These are phyloP conservation scores for Sparassis latifolia DNA, from an alignment of 1,284 basidiomycete species.

Conservation along the genomic window DNA sequence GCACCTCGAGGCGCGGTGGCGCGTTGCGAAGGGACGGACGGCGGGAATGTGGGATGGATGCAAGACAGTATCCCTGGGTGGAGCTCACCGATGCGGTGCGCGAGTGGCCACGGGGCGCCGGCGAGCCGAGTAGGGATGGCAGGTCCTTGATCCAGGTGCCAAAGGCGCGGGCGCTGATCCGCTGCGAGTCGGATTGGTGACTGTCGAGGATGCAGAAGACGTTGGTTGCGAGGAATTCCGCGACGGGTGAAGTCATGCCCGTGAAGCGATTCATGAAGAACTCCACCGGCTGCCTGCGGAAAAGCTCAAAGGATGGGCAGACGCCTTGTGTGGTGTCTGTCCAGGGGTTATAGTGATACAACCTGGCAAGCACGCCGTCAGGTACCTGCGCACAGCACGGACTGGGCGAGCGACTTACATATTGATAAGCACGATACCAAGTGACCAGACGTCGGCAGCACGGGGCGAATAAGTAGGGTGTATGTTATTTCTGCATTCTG, in stretches of 20 bases:
- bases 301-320: constrained; percentile 81
- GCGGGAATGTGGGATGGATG: constrained; percentile 59
- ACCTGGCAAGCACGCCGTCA: constrained; percentile 36
- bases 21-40: constrained; percentile 59
- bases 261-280: constrained; percentile 91
- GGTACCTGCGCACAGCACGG: neutral
- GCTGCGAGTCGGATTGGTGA: constrained; percentile 45
- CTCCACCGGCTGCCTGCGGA: constrained; percentile 69
- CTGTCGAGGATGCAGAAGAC: constrained; percentile 83
- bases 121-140: constrained; percentile 53
- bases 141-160: constrained; percentile 83
- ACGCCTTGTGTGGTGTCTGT: constrained; percentile 80
- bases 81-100: constrained; percentile 50
- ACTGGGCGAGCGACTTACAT: constrained; percentile 49
- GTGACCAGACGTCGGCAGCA: constrained; percentile 97
- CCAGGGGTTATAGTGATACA: constrained; percentile 99
- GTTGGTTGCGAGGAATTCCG: constrained; percentile 77
- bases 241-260: constrained; percentile 86
- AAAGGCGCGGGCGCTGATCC: constrained; percentile 79
- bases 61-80: constrained; percentile 53
- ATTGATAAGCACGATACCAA: constrained; percentile 98
- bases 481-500: constrained; percentile 97
- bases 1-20: constrained; percentile 33
- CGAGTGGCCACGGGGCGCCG: constrained; percentile 28
- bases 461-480: constrained; percentile 89